Percentiles rank a stretch among this genome's conserved stretches.
Conservation (phyloP, 2,329 filamentous ascomycete genomes). For the Triangularia setosa region DNA sequence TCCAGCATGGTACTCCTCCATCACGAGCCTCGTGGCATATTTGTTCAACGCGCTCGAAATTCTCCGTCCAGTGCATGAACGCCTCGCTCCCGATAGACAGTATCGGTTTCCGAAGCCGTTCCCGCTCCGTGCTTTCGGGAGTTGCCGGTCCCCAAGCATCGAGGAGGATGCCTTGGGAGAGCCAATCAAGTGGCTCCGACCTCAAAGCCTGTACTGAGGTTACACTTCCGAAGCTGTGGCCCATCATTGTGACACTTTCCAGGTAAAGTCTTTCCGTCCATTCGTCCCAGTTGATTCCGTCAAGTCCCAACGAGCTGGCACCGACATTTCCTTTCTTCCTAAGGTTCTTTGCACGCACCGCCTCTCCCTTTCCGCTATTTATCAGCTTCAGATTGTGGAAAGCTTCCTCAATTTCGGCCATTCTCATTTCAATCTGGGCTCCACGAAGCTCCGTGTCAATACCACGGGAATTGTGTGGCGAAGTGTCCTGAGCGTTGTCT, state of each 20-base stretch:
- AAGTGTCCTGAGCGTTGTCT: conserved; percentile 46
- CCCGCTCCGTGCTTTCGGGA: conserved; percentile 37
- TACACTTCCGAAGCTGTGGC: conserved; percentile 65
- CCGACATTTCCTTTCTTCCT: conserved; percentile 55
- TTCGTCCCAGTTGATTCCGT: conserved; percentile 50
- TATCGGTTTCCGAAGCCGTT: conserved; percentile 42
- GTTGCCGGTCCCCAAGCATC: conserved; percentile 59
- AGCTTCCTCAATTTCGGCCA: conserved; percentile 62
- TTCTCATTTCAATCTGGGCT: conserved; percentile 59
- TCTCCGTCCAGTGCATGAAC: conserved; percentile 66
- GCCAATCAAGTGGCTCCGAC: conserved; percentile 51
- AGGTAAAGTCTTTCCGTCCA: conserved; percentile 56
- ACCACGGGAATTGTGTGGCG: conserved; percentile 54
- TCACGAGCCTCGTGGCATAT: conserved; percentile 54
- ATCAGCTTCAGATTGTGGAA: conserved; percentile 54
- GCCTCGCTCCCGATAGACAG: conserved; percentile 64
- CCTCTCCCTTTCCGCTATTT: conserved; percentile 49
- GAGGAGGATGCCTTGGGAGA: conserved; percentile 62
- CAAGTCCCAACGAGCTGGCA: conserved; percentile 55
- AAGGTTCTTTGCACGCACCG: conserved; percentile 49
- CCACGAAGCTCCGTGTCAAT: conserved; percentile 57
- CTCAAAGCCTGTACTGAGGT: conserved; percentile 59
- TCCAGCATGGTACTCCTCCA: conserved; percentile 45
- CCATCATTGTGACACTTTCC: conserved; percentile 56
- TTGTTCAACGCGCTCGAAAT: conserved; percentile 54